Evolutionary conservation across 208 protist genomes (phyloP).

Genomic region (Leishmania braziliensis): DNA sequence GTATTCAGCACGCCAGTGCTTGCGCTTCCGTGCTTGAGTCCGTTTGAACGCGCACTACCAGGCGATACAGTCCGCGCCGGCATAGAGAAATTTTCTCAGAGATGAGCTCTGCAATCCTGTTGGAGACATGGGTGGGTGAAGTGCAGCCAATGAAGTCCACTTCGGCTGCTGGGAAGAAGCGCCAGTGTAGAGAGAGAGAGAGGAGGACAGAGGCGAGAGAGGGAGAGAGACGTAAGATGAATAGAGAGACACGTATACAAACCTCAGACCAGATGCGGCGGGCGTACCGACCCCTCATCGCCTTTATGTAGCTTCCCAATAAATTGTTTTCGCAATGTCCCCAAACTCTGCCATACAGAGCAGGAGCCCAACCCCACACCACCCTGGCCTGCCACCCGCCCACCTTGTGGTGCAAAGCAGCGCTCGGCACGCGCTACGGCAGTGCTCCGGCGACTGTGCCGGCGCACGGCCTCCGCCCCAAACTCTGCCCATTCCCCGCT

Average conservation of each 20-base stretch:
- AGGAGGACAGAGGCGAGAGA: neutral
- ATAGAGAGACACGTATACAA: neutral
- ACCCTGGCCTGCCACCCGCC: neutral
- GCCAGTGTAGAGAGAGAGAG: neutral
- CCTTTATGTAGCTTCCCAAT: constrained; percentile 1
- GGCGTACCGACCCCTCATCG: neutral
- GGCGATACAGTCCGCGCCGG: neutral
- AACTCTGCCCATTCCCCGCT: neutral
- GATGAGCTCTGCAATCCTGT: neutral
- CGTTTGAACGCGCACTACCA: neutral
- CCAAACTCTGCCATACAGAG: neutral
- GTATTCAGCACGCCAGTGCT: neutral
- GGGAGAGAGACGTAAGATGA: neutral
- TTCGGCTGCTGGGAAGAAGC: neutral
- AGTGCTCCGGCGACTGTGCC: neutral
- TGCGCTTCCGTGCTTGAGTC: constrained; percentile 6
- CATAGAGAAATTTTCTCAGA: neutral
- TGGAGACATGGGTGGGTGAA: neutral
- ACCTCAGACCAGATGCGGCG: neutral
- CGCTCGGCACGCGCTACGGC: neutral
- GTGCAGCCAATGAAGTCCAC: neutral
- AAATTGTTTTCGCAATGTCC: neutral
- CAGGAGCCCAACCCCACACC: neutral
- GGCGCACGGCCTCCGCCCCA: neutral
- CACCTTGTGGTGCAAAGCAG: neutral